These are phyloP conservation scores for Hypoxylon subgilvum DNA, from an alignment of 495 filamentous ascomycete genomes.

Conservation along the genomic window DNA sequence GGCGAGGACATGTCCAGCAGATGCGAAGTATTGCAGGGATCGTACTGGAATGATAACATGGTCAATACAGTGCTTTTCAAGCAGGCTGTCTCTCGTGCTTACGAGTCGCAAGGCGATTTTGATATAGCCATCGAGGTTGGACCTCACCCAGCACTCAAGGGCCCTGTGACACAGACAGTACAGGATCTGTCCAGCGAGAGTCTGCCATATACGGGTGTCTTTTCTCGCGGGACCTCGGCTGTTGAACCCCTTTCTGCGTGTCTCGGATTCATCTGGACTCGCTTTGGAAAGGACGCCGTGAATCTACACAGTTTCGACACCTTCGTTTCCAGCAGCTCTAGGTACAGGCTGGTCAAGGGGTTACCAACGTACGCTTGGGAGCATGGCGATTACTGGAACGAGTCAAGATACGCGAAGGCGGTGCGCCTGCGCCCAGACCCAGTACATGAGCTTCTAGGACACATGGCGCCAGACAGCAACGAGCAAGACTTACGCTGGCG, in stretches of 20 bases:
- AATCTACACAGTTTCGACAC: background rate
- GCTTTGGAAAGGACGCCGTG: background rate
- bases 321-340: background rate
- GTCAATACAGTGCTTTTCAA: slow-evolving; percentile 55
- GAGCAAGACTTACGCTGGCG: background rate
- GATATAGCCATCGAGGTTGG: slow-evolving; percentile 56
- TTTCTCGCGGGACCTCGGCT: slow-evolving; percentile 9
- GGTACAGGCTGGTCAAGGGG: background rate
- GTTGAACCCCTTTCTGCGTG: background rate
- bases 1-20: slow-evolving; percentile 20
- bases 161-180: slow-evolving; percentile 39
- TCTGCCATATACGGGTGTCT: slow-evolving; percentile 37
- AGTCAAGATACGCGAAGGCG: background rate
- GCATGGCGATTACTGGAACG: background rate
- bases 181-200: slow-evolving; percentile 5
- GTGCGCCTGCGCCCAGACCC: background rate
- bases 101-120: slow-evolving; percentile 1
- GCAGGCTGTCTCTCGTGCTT: slow-evolving; percentile 46
- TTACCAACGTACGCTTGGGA: background rate
- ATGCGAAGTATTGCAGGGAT: background rate
- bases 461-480: background rate
- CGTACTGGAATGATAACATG: slow-evolving; percentile 57
- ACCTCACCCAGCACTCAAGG: slow-evolving; percentile 57
- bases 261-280: background rate
- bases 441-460: background rate